Conservation (phyloP, 2,329 filamentous ascomycete species). For the Orbilia blumenaviensis region DNA sequence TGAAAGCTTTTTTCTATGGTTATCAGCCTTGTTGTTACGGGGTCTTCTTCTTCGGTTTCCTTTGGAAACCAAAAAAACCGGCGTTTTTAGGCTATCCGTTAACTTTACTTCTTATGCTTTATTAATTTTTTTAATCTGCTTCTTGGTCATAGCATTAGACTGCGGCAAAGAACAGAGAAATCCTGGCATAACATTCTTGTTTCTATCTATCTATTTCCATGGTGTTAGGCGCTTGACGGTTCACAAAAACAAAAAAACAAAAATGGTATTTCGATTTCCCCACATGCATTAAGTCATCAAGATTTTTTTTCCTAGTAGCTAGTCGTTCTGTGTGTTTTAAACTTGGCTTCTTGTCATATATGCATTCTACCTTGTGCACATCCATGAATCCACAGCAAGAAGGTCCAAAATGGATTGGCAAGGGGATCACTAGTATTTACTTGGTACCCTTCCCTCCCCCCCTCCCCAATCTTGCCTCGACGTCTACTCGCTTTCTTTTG, state of each 20-base stretch:
- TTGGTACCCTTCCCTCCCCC: background rate
- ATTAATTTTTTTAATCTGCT: background rate
- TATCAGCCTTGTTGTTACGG: background rate
- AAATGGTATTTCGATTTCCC: background rate
- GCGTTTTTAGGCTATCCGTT: slow-evolving; percentile 39
- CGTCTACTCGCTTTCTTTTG: background rate
- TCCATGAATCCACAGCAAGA: background rate
- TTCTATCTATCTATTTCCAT: slow-evolving; percentile 21
- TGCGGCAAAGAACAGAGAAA: background rate
- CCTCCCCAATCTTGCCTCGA: background rate
- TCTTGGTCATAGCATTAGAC: slow-evolving; percentile 13
- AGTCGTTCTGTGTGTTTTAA: no score
- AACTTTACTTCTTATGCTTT: slow-evolving; percentile 1
- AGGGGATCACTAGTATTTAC: background rate
- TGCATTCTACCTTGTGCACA: background rate
- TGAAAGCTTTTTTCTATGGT: background rate
- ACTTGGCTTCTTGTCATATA: no score
- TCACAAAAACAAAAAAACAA: background rate
- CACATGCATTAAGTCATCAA: no score
- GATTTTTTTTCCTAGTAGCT: background rate
- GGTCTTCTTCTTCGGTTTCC: slow-evolving; percentile 21
- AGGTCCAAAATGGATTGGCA: background rate
- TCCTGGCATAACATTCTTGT: slow-evolving; percentile 4
- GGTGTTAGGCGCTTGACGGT: slow-evolving; percentile 27
- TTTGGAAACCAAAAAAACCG: slow-evolving; percentile 25